Evolutionary conservation across 805 yeast species (phyloP), one percentile per base, ranked within the genome.

Genomic region (Wickerhamiella kurtzmanii): DNA sequence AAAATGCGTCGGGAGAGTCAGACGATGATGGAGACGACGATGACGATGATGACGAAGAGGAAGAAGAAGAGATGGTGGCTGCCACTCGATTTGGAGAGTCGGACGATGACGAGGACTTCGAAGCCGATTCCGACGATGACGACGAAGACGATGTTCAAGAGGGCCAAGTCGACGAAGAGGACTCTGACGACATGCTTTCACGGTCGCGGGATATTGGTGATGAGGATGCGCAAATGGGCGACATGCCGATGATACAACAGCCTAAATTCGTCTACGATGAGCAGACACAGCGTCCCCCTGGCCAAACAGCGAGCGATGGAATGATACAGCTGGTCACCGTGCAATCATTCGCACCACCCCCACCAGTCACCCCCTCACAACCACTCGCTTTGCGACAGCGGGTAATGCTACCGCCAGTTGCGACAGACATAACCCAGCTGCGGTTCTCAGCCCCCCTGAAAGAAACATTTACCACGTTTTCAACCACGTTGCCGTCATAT

Each of bases 401-500:
- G 43, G 50, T 51, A 6, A 17, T 44, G 41, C 35, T 35, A 25
- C 50, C 51, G 32, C 56, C 55, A 11, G 50, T 49, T 16, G 59
- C 55, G 39, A 53, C 46, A 28, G 60, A 57, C 28, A 46, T 55
- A 42, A 44, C 56, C 25, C 59, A 57, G 43, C 42, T 57, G 35
- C 46, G 57, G 15, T 50, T 57, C 36, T 48, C 54, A 18, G 60
- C 60, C 8, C 48, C 60, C 16, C 49, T 50, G 16, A 41, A 49
- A 13, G 52, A 53, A 25, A 50, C 48, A 5, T 50, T 55, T 49
- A 53, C 56, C 9, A 48, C 57, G 2, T 56, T 38, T 40, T 46
- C 56, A 2, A 51, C 58, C 11, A 65, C 67, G 15, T 60, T 79
- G 45, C 78, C 80, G 11, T 60, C 68, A 11, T 63, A 65, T 40